These are phyloP conservation scores for Podospora appendiculata DNA, from an alignment of 495 filamentous ascomycete genomes.

Conservation along the genomic window DNA sequence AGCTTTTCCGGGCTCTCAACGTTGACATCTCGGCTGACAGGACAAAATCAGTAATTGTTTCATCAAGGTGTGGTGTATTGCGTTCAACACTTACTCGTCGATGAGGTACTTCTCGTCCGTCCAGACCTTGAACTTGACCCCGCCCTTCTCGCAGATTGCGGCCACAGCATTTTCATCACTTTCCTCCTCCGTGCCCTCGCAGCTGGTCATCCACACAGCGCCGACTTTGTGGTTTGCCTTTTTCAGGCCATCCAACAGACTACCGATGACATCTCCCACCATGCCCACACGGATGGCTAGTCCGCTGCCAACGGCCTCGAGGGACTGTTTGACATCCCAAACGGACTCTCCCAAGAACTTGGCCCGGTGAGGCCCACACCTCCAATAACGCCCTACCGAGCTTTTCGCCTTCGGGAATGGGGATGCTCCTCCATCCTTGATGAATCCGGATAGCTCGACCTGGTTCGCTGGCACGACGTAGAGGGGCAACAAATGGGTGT, in stretches of 20 bases:
- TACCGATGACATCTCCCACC: slow-evolving; percentile 42
- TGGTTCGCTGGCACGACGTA: slow-evolving; percentile 58
- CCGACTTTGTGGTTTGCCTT: slow-evolving; percentile 36
- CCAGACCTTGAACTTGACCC: slow-evolving; percentile 51
- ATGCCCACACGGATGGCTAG: slow-evolving; percentile 57
- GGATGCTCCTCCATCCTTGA: slow-evolving; percentile 31
- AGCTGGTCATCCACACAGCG: slow-evolving; percentile 60
- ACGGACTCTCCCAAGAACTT: slow-evolving; percentile 60
- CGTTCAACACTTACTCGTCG: slow-evolving; percentile 58
- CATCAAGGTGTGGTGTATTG: background rate
- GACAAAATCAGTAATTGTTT: background rate
- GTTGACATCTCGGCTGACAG: slow-evolving; percentile 47
- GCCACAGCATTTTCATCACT: slow-evolving; percentile 47
- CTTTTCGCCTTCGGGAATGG: slow-evolving; percentile 56
- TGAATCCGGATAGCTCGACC: slow-evolving; percentile 62
- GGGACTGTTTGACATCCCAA: slow-evolving; percentile 54
- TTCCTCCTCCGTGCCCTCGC: slow-evolving; percentile 59
- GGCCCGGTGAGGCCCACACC: slow-evolving; percentile 59
- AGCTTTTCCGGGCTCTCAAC: slow-evolving; percentile 41
- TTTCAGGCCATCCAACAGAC: slow-evolving; percentile 41
- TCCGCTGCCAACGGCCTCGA: slow-evolving; percentile 48
- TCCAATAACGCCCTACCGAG: slow-evolving; percentile 50
- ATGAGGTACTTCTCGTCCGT: slow-evolving; percentile 67
- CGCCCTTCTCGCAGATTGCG: slow-evolving; percentile 35
- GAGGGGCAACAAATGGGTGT: slow-evolving; percentile 60